Evolutionary conservation across 257 asterid genomes (phyloP).

Genomic region (Linaria vulgaris): DNA sequence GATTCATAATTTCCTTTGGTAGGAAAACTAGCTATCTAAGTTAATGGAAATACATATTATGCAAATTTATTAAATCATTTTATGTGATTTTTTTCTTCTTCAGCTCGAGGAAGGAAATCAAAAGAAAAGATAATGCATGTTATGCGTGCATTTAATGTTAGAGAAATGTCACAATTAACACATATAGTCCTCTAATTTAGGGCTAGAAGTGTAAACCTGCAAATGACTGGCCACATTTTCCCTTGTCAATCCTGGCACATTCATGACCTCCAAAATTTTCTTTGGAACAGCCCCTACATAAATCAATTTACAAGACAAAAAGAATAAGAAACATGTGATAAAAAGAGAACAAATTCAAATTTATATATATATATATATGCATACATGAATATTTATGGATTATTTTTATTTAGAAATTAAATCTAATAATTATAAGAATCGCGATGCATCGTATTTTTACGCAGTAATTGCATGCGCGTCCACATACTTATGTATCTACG

Average conservation of each 20-base stretch:
- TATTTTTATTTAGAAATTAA: too few relatives aligned
- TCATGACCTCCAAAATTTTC: slow-evolving; percentile 51
- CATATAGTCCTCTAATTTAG: not conserved
- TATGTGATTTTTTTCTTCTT: not conserved
- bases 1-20: too few relatives aligned
- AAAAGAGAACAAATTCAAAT: not conserved
- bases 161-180: not conserved
- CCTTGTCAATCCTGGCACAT: slow-evolving; percentile 53
- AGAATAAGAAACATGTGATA: not conserved
- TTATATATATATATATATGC: too few relatives aligned
- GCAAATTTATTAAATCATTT: not conserved
- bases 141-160: not conserved
- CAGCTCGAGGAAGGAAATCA: not conserved
- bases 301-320: not conserved
- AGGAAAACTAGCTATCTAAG: slow-evolving; percentile 11
- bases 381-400: not conserved
- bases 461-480: too few relatives aligned
- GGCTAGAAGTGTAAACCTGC: slow-evolving; percentile 40
- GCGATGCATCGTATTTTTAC: too few relatives aligned
- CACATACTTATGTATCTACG: not conserved
- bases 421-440: too few relatives aligned
- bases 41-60: not conserved
- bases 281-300: slow-evolving; percentile 53
- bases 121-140: not conserved
- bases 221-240: slow-evolving; percentile 72